Conservation (phyloP, 495 filamentous ascomycete species). For the Physcia stellaris region DNA sequence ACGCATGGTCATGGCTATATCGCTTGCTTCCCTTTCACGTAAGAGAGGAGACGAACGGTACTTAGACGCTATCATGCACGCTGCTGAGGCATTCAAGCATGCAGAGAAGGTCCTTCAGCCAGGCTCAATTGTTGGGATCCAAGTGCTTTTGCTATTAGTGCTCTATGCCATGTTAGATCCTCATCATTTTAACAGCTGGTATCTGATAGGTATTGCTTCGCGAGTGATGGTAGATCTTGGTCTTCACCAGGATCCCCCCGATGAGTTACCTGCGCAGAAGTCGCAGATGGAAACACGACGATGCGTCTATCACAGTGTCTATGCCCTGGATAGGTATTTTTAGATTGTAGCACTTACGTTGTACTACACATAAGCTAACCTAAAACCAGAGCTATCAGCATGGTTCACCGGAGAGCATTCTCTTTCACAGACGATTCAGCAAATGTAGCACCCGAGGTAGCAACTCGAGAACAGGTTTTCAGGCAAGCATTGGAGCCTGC, state of each 20-base stretch:
- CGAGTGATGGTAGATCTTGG: slow-evolving; percentile 77
- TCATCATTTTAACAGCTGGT: slow-evolving; percentile 80
- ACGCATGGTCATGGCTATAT: slow-evolving; percentile 78
- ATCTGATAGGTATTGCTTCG: slow-evolving; percentile 73
- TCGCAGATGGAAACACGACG: slow-evolving; percentile 60
- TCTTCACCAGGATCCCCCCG: slow-evolving; percentile 75
- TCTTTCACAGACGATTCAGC: slow-evolving; percentile 86
- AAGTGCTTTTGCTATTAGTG: slow-evolving; percentile 71
- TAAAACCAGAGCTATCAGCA: slow-evolving; percentile 55
- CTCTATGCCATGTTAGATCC: slow-evolving; percentile 83
- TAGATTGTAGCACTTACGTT: slow-evolving; percentile 11
- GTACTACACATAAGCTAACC: too few species aligned
- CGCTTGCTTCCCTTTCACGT: slow-evolving; percentile 57
- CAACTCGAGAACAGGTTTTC: slow-evolving; percentile 26
- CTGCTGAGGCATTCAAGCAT: slow-evolving; percentile 55
- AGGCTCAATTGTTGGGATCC: slow-evolving; percentile 67
- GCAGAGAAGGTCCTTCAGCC: slow-evolving; percentile 71
- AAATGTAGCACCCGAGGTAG: slow-evolving; percentile 46
- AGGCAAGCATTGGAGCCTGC: slow-evolving; percentile 35
- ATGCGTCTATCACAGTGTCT: slow-evolving; percentile 74
- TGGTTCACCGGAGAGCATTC: slow-evolving; percentile 67
- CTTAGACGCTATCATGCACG: slow-evolving; percentile 48
- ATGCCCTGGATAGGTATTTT: slow-evolving; percentile 74
- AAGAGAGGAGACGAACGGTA: slow-evolving; percentile 49
- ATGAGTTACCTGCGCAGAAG: slow-evolving; percentile 43